These are phyloP conservation scores for Simmondsia chinensis DNA, from an alignment of 148 eudicot genomes.

Conservation along the genomic window DNA sequence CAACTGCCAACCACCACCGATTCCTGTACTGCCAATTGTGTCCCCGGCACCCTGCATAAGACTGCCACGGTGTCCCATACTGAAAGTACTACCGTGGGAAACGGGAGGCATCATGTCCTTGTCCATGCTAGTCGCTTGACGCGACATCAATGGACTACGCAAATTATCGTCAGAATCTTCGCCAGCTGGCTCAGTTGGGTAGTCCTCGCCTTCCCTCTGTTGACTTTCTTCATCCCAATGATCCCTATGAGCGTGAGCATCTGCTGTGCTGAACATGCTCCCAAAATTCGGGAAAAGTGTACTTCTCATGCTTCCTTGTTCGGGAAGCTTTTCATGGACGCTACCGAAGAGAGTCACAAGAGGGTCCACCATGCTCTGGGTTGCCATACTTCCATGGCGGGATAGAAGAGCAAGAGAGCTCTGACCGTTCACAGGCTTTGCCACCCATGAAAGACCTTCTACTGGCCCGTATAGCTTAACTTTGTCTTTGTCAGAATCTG, in stretches of 20 bases:
- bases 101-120: conserved; percentile 31
- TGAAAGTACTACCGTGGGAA: conserved; percentile 32
- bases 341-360: conserved; percentile 76
- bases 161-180: conserved; percentile 55
- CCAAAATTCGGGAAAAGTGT: conserved; percentile 56
- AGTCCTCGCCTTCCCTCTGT: conserved; percentile 29
- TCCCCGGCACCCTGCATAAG: conserved; percentile 45
- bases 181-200: conserved; percentile 26
- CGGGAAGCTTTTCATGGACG: conserved; percentile 70
- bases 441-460: conserved; percentile 64
- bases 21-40: conserved; percentile 28
- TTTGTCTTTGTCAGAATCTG: conserved; percentile 21
- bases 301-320: conserved; percentile 56
- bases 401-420: conserved; percentile 43
- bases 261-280: conserved; percentile 59
- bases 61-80: conserved; percentile 52
- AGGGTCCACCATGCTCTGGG: conserved; percentile 52
- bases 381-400: conserved; percentile 62
- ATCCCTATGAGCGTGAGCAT: conserved; percentile 28
- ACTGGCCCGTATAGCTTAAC: conserved; percentile 55
- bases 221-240: conserved; percentile 83
- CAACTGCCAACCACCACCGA: conserved; percentile 82
- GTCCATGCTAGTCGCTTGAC: conserved; percentile 50
- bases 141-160: conserved; percentile 56
- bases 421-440: conserved; percentile 65